phyloP scores from a whole-genome alignment of 805 yeast species.

The Clavispora phyllophila region DNA sequence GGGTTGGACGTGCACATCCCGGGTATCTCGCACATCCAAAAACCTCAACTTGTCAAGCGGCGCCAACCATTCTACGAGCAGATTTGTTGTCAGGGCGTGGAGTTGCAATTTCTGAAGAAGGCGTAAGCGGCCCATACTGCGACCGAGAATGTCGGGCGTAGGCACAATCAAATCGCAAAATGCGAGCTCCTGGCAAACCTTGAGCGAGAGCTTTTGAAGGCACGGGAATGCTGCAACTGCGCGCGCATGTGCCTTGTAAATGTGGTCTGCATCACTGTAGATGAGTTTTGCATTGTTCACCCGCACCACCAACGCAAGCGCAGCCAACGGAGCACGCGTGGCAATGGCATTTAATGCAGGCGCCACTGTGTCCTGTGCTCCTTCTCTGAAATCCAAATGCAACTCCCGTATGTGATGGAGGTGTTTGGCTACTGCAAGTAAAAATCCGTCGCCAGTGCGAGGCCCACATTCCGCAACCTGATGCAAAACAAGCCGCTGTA shows the following conservation, averaged over 20 bases:
- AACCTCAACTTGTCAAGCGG: neutral
- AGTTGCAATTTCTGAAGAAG: neutral
- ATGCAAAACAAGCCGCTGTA: slow-evolving; percentile 26
- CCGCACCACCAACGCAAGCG: neutral
- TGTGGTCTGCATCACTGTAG: neutral
- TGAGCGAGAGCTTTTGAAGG: neutral
- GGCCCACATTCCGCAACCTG: slow-evolving; percentile 30
- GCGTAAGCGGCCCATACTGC: neutral
- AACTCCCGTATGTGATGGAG: slow-evolving; percentile 23
- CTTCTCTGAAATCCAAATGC: slow-evolving; percentile 38
- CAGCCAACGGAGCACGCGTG: neutral
- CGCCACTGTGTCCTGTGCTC: slow-evolving; percentile 36
- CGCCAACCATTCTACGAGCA: neutral
- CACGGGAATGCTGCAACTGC: neutral
- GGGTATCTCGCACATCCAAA: neutral
- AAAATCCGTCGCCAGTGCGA: slow-evolving; percentile 18
- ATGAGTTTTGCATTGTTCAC: neutral
- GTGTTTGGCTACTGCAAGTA: slow-evolving; percentile 19
- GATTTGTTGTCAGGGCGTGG: neutral
- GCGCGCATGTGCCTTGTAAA: neutral
- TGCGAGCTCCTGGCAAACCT: neutral
- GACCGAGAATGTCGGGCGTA: neutral
- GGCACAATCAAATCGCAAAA: neutral
- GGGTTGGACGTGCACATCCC: neutral
- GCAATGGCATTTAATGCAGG: slow-evolving; percentile 22